Evolutionary conservation across 2,329 filamentous ascomycete species (phyloP).

Genomic region (Paradendryphiella salina): DNA sequence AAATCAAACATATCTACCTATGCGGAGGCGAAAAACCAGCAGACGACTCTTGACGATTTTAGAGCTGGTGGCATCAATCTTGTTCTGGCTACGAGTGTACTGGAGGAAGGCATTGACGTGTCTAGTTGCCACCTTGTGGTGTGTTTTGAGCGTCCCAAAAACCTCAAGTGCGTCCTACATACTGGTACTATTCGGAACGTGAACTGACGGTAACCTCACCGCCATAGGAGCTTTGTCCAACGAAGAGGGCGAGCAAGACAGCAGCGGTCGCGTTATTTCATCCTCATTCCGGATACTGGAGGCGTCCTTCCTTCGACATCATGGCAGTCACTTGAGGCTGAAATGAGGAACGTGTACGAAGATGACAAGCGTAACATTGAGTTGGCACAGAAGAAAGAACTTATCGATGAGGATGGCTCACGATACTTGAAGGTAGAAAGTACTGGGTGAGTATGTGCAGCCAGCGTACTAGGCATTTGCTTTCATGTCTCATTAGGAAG

Average conservation of each 20-base stretch:
- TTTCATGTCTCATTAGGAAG: neutral
- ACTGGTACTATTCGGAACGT: neutral
- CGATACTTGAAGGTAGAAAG: conserved; percentile 26
- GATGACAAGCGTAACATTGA: conserved; percentile 61
- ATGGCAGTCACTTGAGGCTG: conserved; percentile 69
- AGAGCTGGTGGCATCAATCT: conserved; percentile 58
- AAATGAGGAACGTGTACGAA: conserved; percentile 73
- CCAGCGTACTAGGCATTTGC: neutral
- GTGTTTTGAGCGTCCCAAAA: conserved; percentile 64
- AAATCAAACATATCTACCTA: conserved; percentile 56
- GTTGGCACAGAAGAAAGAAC: conserved; percentile 50
- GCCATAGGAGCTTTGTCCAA: conserved; percentile 61
- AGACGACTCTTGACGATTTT: conserved; percentile 59
- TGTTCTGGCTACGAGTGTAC: conserved; percentile 61
- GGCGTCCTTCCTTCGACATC: conserved; percentile 46
- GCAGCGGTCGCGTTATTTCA: conserved; percentile 58
- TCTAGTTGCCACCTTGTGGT: conserved; percentile 67
- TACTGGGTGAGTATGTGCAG: conserved; percentile 33
- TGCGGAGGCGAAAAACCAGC: conserved; percentile 53
- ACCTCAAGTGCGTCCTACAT: conserved; percentile 52
- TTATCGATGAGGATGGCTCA: conserved; percentile 54
- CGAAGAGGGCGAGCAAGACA: conserved; percentile 65
- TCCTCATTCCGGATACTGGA: conserved; percentile 52
- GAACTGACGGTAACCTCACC: neutral
- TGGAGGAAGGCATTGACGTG: conserved; percentile 65